Base-by-base conservation (phyloP, 225 moss, liverwort and hornwort genomes). In the Asterella californica region DNA sequence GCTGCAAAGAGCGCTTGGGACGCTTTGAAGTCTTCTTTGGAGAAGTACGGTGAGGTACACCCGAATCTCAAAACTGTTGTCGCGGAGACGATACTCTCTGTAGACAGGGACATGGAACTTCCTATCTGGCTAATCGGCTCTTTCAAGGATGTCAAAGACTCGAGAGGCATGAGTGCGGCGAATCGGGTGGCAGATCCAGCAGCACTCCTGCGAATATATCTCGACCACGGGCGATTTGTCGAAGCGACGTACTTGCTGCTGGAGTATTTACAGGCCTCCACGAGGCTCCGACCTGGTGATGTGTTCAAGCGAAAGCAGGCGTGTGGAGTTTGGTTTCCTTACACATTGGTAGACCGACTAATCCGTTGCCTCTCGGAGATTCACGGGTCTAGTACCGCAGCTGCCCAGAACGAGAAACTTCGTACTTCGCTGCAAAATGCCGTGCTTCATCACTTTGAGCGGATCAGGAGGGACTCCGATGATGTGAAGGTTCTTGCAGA, bases 291-390 rank as follows among this genome's bases (percentile, higher is more conserved):
- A 49, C 92, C 99, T 71, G 88, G 90, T 81, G 99, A 95, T 86
- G 88, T 95, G 12, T 90, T 93, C 30, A 99, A 93, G 82, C 90
- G 99, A 75, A 99, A 95, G 88, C 99, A 89, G 78, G 85, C 92
- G 65, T 93, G 92, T 81, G 92, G 93, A 32, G 95, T 95, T 50
- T 99, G 99, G 99, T 99, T 99, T 73, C 99, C 99, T 2, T 99
- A 99, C 72, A 95, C 92, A 5, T 78, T 95, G 76, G 80, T 95
- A 2, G 99, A 95, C 85, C 88, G 90, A 80, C 81, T 99, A 73
- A 83, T 92, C 74, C 89, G 78, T 6, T 84, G 83, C 70, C 85
- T 95, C 21, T 90, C 93, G 34, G 84, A 84, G 50, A 60, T 84
- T 36, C 75, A 70, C 37, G 88, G 82, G 47, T 91, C 99, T 10